Conservation (phyloP, 352 stramenopile species). For the Pythium phragmitis region DNA sequence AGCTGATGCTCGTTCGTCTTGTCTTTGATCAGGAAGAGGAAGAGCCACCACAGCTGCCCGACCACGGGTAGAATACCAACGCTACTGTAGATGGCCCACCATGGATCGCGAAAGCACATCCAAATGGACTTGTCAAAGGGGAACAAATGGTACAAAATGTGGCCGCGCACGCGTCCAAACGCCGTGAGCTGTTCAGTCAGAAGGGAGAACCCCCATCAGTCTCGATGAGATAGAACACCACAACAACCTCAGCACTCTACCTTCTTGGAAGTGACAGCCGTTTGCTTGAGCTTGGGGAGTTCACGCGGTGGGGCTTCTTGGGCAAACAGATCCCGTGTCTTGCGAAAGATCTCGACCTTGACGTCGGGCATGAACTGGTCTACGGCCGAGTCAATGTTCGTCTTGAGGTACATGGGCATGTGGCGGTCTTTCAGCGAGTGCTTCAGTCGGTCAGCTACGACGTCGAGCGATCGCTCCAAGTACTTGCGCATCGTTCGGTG, state of each 20-base stretch:
- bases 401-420: slow-evolving; percentile 83
- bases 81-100: slow-evolving; percentile 75
- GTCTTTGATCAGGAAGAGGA: slow-evolving; percentile 89
- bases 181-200: slow-evolving; percentile 26
- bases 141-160: slow-evolving; percentile 88
- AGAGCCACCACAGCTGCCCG: slow-evolving; percentile 90
- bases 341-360: slow-evolving; percentile 87
- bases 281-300: slow-evolving; percentile 9
- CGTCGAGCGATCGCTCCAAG: slow-evolving; percentile 73
- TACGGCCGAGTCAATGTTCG: slow-evolving; percentile 82
- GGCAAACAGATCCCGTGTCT: slow-evolving; percentile 76
- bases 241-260: background rate
- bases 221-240: background rate
- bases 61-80: slow-evolving; percentile 81
- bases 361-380: slow-evolving; percentile 88
- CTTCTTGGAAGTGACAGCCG: background rate
- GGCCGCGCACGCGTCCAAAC: slow-evolving; percentile 55
- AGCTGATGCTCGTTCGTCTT: slow-evolving; percentile 92
- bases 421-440: slow-evolving; percentile 78
- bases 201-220: background rate
- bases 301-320: slow-evolving; percentile 27
- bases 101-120: slow-evolving; percentile 80
- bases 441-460: slow-evolving; percentile 74
- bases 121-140: slow-evolving; percentile 89
- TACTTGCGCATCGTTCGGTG: slow-evolving; percentile 77